phyloP scores from a whole-genome alignment of 805 yeast genomes.

The Wickerhamomyces tratensis region DNA sequence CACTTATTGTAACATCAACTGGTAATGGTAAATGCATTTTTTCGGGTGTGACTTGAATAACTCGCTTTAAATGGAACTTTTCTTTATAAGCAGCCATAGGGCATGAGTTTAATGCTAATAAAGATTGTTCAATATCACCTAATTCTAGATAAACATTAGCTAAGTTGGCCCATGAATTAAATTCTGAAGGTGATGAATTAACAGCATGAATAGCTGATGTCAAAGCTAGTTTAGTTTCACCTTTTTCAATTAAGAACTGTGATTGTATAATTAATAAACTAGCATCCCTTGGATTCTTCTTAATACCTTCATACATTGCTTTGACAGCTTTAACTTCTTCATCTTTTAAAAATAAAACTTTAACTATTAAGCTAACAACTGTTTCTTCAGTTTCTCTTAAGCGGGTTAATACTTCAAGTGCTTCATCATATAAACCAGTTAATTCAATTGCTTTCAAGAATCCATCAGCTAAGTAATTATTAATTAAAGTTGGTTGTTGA shows the following conservation, averaged over 20 bases:
- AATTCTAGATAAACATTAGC: constrained; percentile 53
- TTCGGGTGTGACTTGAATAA: constrained; percentile 40
- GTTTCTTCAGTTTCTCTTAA: constrained; percentile 42
- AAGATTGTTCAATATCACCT: constrained; percentile 62
- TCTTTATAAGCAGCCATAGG: constrained; percentile 72
- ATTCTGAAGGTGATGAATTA: constrained; percentile 65
- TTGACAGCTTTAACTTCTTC: constrained; percentile 53
- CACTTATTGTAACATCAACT: constrained; percentile 59
- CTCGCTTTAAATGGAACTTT: constrained; percentile 49
- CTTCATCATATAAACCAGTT: constrained; percentile 56
- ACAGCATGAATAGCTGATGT: constrained; percentile 55
- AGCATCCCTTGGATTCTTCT: constrained; percentile 41
- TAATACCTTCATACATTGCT: constrained; percentile 40
- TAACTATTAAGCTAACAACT: constrained; percentile 49
- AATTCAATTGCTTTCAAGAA: constrained; percentile 53
- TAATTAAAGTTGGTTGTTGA: constrained; percentile 54
- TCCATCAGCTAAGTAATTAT: constrained; percentile 70
- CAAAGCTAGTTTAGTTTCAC: constrained; percentile 45
- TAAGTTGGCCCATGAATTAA: constrained; percentile 62
- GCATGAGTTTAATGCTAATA: constrained; percentile 66
- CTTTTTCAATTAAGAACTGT: constrained; percentile 43
- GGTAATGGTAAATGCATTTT: constrained; percentile 71
- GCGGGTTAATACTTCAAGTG: constrained; percentile 45
- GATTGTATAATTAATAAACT: constrained; percentile 47
- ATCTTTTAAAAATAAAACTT: constrained; percentile 40